Evolutionary conservation across 768 basidiomycete species (phyloP).

Genomic region (Lactarius hatsudake): DNA sequence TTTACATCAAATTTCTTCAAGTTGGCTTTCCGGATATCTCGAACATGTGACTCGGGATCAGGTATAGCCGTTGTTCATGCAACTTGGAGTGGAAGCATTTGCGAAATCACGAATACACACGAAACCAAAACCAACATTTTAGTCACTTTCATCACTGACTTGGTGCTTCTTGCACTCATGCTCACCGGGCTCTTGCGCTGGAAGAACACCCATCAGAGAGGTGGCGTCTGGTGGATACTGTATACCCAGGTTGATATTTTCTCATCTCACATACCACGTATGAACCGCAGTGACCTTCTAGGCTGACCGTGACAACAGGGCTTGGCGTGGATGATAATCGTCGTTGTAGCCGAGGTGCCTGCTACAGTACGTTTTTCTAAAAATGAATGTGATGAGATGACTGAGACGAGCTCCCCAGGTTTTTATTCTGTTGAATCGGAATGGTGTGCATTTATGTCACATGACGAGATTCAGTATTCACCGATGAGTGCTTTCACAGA

Average conservation of each 20-base stretch:
- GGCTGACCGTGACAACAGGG: neutral
- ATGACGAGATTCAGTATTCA: neutral
- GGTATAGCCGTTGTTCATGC: neutral
- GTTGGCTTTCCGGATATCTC: neutral
- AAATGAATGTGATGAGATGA: neutral
- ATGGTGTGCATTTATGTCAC: neutral
- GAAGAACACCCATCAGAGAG: neutral
- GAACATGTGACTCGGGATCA: neutral
- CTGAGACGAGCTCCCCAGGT: neutral
- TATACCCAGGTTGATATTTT: constrained; percentile 4
- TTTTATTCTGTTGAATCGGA: constrained; percentile 4
- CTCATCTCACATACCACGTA: neutral
- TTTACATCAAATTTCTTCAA: too few species aligned
- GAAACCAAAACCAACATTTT: neutral
- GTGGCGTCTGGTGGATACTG: constrained; percentile 6
- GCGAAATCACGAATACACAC: neutral
- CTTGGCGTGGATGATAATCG: neutral
- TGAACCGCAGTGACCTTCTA: neutral
- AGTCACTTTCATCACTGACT: constrained; percentile 1
- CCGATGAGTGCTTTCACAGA: neutral
- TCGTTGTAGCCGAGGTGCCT: constrained; percentile 3
- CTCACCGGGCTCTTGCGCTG: constrained; percentile 11
- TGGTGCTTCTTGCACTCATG: constrained; percentile 6
- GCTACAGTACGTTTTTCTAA: neutral
- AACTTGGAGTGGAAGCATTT: neutral